Evolutionary conservation across 176 grass and related monocot genomes (phyloP), one percentile per base, ranked within the genome.

Genomic region (Raddia distichophylla): DNA sequence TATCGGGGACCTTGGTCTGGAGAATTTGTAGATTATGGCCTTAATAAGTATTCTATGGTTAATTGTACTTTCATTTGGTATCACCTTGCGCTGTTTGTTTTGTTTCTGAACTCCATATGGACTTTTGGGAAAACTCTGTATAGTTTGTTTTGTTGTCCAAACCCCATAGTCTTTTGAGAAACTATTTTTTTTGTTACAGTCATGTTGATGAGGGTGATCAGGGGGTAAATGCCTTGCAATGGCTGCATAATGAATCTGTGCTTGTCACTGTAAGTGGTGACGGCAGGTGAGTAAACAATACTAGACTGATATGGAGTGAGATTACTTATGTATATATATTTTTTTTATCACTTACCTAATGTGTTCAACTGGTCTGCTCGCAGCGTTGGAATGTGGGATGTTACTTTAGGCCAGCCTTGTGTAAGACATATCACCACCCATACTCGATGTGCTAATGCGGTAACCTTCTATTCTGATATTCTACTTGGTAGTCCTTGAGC

Each of bases 341-440:
- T 78, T 48, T 69, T 69, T n/a, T 52, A 87, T 40, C 72, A 55
- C 33, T 19, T 67, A 62, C 45, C 60, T 64, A 45, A 75, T 64
- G 14, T 43, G 57, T 27, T 80, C 59, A 77, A 89, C 79, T 83
- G 64, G 16, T 80, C 37, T 64, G 49, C 57, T 32, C 86, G 55
- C 79, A 95, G 93, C 32, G 58, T 95, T 86, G 93, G 82, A 79
- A 90, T 98, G 90, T 98, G 96, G 93, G 89, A 98, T 88, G 96
- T 90, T 73, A 91, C 86, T 67, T 82, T 98, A 60, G 93, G 93
- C 20, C 87, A 91, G 76, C 93, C 93, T 84, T 93, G 87, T 64
- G 76, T 98, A 67, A 98, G 89, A 58, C 92, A 92, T 91, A 90
- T 92, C 8, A 8, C 80, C 11, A 67, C 86, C 78, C 95, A 95